Percentiles rank a stretch among this genome's conserved stretches.
Evolutionary conservation across 352 stramenopile species (phyloP).

Genomic region (Phytophthora tentaculata): DNA sequence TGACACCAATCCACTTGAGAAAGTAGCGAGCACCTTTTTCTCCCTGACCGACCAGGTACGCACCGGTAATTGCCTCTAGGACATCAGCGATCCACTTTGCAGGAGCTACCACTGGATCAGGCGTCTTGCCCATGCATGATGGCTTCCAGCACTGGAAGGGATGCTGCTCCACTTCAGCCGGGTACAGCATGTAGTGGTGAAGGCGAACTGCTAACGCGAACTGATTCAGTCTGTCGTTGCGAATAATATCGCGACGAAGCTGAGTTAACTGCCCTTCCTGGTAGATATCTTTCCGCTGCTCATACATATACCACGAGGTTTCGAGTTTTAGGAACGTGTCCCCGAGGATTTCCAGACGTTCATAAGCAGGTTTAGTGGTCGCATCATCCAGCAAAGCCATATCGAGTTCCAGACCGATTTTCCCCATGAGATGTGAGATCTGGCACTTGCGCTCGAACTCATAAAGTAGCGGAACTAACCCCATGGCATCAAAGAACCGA

Average conservation of each 20-base stretch:
- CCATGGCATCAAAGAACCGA: constrained; percentile 82
- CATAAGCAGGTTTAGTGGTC: constrained; percentile 86
- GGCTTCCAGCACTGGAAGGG: constrained; percentile 88
- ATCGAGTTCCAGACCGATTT: constrained; percentile 80
- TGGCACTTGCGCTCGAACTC: constrained; percentile 91
- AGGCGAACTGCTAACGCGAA: constrained; percentile 65
- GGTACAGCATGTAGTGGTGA: constrained; percentile 85
- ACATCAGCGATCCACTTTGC: constrained; percentile 89
- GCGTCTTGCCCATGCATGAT: constrained; percentile 87
- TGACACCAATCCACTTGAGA: constrained; percentile 78
- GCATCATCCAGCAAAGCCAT: constrained; percentile 78
- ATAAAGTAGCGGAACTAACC: constrained; percentile 83
- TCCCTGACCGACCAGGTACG: constrained; percentile 74
- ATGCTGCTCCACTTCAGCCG: constrained; percentile 79
- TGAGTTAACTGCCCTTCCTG: constrained; percentile 79
- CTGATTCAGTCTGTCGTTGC: constrained; percentile 82
- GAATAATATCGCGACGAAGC: constrained; percentile 85
- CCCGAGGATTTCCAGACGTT: constrained; percentile 83
- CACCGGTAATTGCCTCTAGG: constrained; percentile 81
- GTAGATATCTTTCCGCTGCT: constrained; percentile 69
- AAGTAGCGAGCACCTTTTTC: constrained; percentile 82
- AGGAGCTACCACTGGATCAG: constrained; percentile 70
- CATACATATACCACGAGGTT: constrained; percentile 86
- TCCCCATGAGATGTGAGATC: constrained; percentile 85
- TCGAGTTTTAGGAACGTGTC: constrained; percentile 90